phyloP scores from a whole-genome alignment of 345 rosid genomes.

The Acer saccharum region DNA sequence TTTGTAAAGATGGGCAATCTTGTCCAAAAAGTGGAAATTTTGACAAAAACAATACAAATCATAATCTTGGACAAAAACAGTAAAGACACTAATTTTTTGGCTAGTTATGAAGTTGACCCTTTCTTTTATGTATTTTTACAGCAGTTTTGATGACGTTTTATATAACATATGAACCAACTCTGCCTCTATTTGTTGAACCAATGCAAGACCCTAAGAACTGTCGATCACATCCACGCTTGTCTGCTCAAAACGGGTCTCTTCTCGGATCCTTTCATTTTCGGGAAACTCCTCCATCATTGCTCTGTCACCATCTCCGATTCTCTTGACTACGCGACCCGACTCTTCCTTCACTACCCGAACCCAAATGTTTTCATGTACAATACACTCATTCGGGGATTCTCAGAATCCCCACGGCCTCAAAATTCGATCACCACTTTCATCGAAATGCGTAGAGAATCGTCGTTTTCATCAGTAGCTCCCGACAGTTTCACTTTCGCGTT shows the following conservation, averaged over 20 bases:
- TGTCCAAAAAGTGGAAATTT: too few species aligned
- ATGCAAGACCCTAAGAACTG: constrained; percentile 36
- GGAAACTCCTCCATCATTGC: constrained; percentile 47
- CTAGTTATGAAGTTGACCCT: too few species aligned
- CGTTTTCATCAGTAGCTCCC: constrained; percentile 12
- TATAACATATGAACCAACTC: neutral
- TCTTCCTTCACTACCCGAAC: constrained; percentile 32
- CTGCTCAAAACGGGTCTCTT: constrained; percentile 36
- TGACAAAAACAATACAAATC: too few species aligned
- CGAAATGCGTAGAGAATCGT: constrained; percentile 26
- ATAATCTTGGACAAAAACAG: too few species aligned
- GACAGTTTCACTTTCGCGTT: constrained; percentile 58
- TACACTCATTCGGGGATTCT: constrained; percentile 45
- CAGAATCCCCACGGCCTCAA: constrained; percentile 34
- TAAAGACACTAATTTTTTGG: too few species aligned
- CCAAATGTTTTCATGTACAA: constrained; percentile 56
- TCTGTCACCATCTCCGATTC: constrained; percentile 27
- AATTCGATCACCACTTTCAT: constrained; percentile 32
- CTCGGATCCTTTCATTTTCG: constrained; percentile 32
- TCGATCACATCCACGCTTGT: constrained; percentile 41
- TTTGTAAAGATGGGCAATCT: too few species aligned
- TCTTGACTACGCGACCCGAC: constrained; percentile 32
- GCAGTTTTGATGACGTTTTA: neutral
- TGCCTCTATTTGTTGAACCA: constrained; percentile 27
- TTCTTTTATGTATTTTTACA: neutral